Evolutionary conservation across 257 asterid genomes (phyloP).

Genomic region (Echites panduratus): DNA sequence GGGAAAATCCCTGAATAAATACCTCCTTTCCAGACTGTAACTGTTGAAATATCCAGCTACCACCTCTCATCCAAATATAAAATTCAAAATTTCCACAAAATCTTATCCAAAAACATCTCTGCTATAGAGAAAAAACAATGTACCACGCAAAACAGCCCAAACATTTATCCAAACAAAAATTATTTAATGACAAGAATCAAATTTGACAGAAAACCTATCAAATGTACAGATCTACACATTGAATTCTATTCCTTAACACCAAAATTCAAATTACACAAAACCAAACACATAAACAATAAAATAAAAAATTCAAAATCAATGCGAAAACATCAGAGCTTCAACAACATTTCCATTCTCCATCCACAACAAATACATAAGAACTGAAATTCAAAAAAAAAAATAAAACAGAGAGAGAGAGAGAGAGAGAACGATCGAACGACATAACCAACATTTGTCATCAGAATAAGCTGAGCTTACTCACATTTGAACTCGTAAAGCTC

Average conservation of each 20-base stretch:
- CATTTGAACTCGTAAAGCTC: slow-evolving; percentile 35
- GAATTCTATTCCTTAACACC: background rate
- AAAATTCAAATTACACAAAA: background rate
- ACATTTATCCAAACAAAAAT: background rate
- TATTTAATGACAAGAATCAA: background rate
- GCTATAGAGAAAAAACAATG: background rate
- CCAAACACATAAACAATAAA: background rate
- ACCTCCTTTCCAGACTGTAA: background rate
- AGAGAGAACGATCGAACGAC: no score
- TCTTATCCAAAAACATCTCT: background rate
- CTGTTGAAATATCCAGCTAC: background rate
- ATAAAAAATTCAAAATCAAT: background rate
- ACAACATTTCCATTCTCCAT: background rate
- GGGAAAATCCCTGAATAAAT: background rate
- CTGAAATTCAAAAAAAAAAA: background rate
- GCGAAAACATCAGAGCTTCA: background rate
- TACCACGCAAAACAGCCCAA: background rate
- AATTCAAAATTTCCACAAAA: background rate
- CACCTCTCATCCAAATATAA: background rate
- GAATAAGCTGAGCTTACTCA: slow-evolving; percentile 35
- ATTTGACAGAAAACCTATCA: background rate
- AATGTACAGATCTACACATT: background rate
- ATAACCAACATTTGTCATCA: background rate
- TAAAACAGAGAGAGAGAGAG: no score
- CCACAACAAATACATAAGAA: background rate